Conservation (phyloP, 2,329 filamentous ascomycete genomes). For the Xylaria digitata region DNA sequence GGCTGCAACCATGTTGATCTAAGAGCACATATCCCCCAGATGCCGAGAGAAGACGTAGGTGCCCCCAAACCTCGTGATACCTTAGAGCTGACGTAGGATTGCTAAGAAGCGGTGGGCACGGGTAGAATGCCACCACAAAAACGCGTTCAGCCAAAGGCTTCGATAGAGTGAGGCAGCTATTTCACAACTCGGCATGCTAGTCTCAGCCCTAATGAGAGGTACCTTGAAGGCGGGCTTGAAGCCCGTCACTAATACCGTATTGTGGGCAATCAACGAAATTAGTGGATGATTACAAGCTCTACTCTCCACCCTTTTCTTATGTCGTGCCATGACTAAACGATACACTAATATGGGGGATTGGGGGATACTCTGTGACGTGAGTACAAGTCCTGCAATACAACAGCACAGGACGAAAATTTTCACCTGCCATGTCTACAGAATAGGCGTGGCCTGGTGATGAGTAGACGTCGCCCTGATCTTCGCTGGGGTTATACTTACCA, state of each 20-base stretch:
- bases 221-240: not conserved
- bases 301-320: not conserved
- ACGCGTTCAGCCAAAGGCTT: not conserved
- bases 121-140: not conserved
- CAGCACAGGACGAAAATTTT: too few relatives aligned
- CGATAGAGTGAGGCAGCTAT: not conserved
- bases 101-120: not conserved
- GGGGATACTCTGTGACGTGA: too few relatives aligned
- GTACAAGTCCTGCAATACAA: too few relatives aligned
- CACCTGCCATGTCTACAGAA: not conserved
- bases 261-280: not conserved
- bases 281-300: not conserved
- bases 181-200: too few relatives aligned
- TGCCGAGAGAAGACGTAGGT: slow-evolving; percentile 7
- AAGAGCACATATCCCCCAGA: not conserved
- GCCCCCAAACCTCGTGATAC: not conserved
- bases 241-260: not conserved
- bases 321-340: not conserved
- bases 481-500: too few relatives aligned
- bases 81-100: slow-evolving; percentile 22
- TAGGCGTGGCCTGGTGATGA: not conserved
- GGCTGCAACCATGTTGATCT: not conserved
- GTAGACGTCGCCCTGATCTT: not conserved
- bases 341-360: not conserved
- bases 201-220: not conserved